A percentile compares a stretch with the other conserved stretches of the same genome.
phyloP scores from a whole-genome alignment of 202 grass and related monocot genomes.

The Carex arenaria region DNA sequence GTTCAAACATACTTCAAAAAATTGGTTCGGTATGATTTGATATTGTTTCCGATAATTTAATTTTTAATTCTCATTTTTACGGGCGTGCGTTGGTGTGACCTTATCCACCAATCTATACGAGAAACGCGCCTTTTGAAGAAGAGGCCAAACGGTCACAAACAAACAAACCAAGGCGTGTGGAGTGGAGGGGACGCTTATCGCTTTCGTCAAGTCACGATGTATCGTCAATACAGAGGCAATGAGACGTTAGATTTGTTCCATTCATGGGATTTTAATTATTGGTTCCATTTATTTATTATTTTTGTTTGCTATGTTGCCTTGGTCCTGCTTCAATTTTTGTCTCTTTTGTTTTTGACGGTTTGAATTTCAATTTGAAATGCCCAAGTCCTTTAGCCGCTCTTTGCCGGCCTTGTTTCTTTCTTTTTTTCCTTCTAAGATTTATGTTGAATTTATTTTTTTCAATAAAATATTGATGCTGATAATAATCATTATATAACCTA shows the following conservation, averaged over 20 bases:
- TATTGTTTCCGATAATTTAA: too few species aligned
- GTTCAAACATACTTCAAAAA: too few species aligned
- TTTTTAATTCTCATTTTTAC: too few species aligned
- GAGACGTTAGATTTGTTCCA: background rate
- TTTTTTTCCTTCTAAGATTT: background rate
- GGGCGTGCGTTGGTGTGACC: background rate
- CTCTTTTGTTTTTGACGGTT: background rate
- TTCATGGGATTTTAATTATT: background rate
- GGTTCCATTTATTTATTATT: background rate
- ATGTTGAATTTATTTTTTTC: background rate
- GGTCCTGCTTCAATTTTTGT: background rate
- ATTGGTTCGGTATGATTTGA: too few species aligned
- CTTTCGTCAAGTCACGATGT: background rate
- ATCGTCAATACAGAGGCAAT: background rate
- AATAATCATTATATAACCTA: background rate
- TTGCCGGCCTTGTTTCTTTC: background rate
- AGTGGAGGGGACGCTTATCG: background rate
- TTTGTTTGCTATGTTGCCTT: background rate
- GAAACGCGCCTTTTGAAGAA: background rate
- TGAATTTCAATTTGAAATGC: background rate
- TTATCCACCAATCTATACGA: background rate
- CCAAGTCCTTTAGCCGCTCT: background rate
- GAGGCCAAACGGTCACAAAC: background rate
- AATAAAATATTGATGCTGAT: background rate
- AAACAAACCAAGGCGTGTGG: background rate